Evolutionary conservation across 208 protist genomes (phyloP), one percentile per base, ranked within the genome.

Genomic region (Herpetomonas samuelpessoai): DNA sequence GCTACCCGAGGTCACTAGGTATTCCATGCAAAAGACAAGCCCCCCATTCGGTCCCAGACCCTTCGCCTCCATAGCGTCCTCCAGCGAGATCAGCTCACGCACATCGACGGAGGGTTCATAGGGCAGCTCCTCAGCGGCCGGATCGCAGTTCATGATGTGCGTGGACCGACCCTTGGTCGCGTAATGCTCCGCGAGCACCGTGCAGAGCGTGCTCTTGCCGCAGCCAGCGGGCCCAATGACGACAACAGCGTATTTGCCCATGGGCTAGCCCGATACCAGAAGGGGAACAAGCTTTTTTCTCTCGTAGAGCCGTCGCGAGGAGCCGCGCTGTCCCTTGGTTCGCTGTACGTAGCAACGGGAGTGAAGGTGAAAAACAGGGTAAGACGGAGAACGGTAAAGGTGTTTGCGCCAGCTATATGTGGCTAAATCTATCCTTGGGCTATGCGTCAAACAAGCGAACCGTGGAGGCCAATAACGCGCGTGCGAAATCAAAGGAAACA

Each of bases 1-100:
- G 25, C 91, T 52, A 18, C 98, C 98, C 3, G 62, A 65, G 26
- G 92, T 86, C 47, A 98, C 86, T 18, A 99, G 67, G 65, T 98
- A 98, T 71, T 99, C 98, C 93, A 99, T 98, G 73, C 97, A 98
- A 69, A 96, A 99, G 21, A 99, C 86, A 10, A 99, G 83, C 44
- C 92, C 98, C n/a, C 98, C 98, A 68, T 99, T 99, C 1, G 98
- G 98, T 1, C 98, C 98, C 6, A 99, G 82, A 2, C 80, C 78
- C 26, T 96, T 91, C 2, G 84, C 85, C 64, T 89, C 83, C 88
- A 97, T 94, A 16, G 81, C 88, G 41, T 97, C 91, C 21, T 98
- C 91, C 14, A 99, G 71, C 9, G 82, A 89, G 22, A 99, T 93
- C 3, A 99, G 81, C 16, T 99, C 90, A 6, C 82, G 77, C 21